phyloP scores from a whole-genome alignment of 139 green algal species.

The Micractinium conductrix region DNA sequence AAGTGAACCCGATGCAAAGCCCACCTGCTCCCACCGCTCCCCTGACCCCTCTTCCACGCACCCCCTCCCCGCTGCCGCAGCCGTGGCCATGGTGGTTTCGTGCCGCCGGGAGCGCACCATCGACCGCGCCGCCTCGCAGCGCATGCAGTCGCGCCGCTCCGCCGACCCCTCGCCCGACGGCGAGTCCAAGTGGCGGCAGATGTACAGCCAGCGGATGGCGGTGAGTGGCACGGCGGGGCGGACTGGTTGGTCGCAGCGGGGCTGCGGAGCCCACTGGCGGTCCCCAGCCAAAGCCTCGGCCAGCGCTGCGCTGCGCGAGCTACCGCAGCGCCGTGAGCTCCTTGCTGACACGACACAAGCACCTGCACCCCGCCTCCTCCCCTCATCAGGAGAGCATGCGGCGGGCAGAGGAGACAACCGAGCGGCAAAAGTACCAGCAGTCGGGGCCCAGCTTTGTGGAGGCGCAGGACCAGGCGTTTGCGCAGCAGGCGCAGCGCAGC shows the following conservation, averaged over 20 bases:
- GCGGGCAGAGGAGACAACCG: constrained; percentile 2
- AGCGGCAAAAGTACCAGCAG: neutral
- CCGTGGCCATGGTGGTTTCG: neutral
- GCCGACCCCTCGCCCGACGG: neutral
- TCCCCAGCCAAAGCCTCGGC: neutral
- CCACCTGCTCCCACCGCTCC: no score
- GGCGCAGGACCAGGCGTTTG: neutral
- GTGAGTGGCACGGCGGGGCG: no score
- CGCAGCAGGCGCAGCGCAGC: constrained; percentile 17
- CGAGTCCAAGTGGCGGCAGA: constrained; percentile 25
- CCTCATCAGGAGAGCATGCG: constrained; percentile 21
- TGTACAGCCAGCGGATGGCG: constrained; percentile 14
- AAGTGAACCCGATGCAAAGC: no score
- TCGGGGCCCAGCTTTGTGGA: constrained; percentile 21
- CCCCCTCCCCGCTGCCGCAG: neutral
- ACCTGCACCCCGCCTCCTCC: neutral
- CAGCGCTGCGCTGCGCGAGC: neutral
- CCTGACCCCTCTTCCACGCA: neutral
- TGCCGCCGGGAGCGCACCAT: constrained; percentile 6
- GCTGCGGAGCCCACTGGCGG: no score
- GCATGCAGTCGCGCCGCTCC: neutral
- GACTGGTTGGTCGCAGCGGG: no score
- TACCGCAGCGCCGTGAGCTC: neutral
- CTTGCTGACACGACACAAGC: neutral
- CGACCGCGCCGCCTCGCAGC: neutral